Evolutionary conservation across 345 rosid species (phyloP).

Genomic region (Brassica napus): Da-Ae NC_063442.1:36880001-36880500

Average conservation of each 20-base stretch:
- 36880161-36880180: not conserved
- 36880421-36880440: conserved; percentile 28
- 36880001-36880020: conserved; percentile 16
- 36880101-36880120: conserved; percentile 16
- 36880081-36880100: conserved; percentile 17
- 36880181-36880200: not conserved
- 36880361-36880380: not conserved
- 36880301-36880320: not conserved
- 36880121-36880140: not conserved
- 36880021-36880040: conserved; percentile 3
- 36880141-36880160: not conserved
- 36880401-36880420: conserved; percentile 24
- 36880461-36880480: conserved; percentile 30
- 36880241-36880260: not conserved
- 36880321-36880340: not conserved
- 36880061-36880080: conserved; percentile 12
- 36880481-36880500: conserved; percentile 16
- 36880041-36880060: conserved; percentile 21
- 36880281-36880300: not conserved
- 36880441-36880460: not conserved
- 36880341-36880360: not conserved
- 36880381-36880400: not conserved
- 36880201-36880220: not conserved
- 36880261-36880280: not conserved
- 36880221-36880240: not conserved